These are phyloP conservation scores for Neoascochyta sp. DNA, from an alignment of 2,329 filamentous ascomycete genomes.

Conservation along the genomic window DNA sequence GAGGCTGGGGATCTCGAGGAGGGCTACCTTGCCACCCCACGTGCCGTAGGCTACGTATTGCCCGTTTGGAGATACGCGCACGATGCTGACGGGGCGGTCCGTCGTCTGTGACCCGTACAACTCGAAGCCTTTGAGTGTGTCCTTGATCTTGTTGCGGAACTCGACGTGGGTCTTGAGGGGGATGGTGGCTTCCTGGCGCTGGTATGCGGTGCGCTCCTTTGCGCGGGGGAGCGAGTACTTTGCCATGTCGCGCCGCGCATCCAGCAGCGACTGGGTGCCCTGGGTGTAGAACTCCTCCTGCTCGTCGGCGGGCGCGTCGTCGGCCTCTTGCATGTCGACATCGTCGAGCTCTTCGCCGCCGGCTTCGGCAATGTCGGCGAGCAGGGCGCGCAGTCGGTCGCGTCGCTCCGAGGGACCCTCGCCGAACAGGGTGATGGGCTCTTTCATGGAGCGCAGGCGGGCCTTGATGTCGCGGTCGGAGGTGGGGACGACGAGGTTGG, in stretches of 20 bases:
- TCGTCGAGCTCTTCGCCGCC: constrained; percentile 49
- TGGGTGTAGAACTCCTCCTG: constrained; percentile 90
- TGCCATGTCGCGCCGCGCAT: constrained; percentile 75
- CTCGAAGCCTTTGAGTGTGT: constrained; percentile 76
- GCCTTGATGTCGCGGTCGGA: constrained; percentile 77
- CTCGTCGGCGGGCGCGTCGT: constrained; percentile 55
- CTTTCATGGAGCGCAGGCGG: constrained; percentile 78
- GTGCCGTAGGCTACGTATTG: constrained; percentile 84
- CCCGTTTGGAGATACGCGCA: constrained; percentile 82
- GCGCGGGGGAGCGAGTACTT: constrained; percentile 79
- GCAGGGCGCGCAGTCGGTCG: constrained; percentile 77
- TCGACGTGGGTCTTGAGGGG: constrained; percentile 86
- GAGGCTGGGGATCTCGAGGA: constrained; percentile 79
- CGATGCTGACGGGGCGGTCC: constrained; percentile 86
- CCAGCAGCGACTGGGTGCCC: constrained; percentile 68
- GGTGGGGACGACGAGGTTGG: constrained; percentile 86
- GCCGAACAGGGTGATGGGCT: constrained; percentile 91
- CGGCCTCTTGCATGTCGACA: constrained; percentile 50
- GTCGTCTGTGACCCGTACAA: constrained; percentile 91
- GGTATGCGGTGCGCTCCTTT: constrained; percentile 69
- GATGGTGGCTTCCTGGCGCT: constrained; percentile 77
- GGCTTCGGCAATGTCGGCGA: constrained; percentile 69
- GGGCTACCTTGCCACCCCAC: constrained; percentile 84
- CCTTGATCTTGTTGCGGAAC: constrained; percentile 84
- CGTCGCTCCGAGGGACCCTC: constrained; percentile 82